Evolutionary conservation across 371 early-diverging fungal genomes (phyloP), one percentile per base, ranked within the genome.

Genomic region (Entomophthora muscae): DNA sequence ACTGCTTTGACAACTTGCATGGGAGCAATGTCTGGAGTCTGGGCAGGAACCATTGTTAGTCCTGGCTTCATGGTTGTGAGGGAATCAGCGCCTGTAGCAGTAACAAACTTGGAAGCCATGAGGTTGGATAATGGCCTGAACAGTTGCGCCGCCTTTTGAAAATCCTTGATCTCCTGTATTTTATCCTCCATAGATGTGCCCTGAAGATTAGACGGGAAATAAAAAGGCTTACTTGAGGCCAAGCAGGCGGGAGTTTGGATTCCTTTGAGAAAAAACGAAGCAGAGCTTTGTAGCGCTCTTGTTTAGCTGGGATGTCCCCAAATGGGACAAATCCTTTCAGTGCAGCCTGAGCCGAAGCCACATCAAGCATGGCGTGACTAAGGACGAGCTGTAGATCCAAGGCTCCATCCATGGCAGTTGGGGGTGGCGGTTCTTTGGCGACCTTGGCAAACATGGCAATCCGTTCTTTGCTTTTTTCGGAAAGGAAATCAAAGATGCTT

Each of bases 321-420:
- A 91, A 93, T 1, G 93, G 93, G 71, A 90, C 88, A 68, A 85
- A 93, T 1, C 92, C 93, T 65, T 78, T 74, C 31, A 91, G 65
- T 0, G 93, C 93, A 1, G 81, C 78, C 57, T 75, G 55, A 0
- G 92, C 92, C 1, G 77, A 74, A 2, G 76, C 74, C 66, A 81
- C 81, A 3, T 83, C 74, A n/a, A 88, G 75, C 27, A 66, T 68
- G 0, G 84, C 21, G 30, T 58, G 30, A n/a, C 58, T 30, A 5
- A 58, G 30, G 13, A 58, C 30, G 23, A 58, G 30, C 5, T 30
- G 23, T 22, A 58, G 21, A 58, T 58, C 58, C 30, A 42, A 42
- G 17, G 42, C 42, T 5, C 42, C 42, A 42, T 58, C 58, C 33
- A 61, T 67, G 12, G 61, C 61, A 51, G 64, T 62, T 26, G 67